Conservation (phyloP, 164 flowering plant species). For the Piper longum region DNA sequence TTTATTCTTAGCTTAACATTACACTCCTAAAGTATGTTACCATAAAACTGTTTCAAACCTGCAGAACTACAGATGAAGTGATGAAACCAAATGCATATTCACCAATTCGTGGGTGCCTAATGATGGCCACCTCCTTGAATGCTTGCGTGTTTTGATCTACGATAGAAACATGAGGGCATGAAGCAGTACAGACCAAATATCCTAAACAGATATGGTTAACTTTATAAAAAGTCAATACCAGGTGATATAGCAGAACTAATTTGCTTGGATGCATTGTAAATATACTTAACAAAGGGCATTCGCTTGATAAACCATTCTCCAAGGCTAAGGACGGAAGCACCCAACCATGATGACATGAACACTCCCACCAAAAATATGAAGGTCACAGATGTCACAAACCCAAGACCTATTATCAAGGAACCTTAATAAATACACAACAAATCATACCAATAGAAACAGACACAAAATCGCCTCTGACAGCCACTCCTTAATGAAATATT, state of each 20-base stretch:
- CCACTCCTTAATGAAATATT: too few species aligned
- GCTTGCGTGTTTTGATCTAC: conserved; percentile 84
- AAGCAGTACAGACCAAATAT: not conserved
- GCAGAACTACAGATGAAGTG: conserved; percentile 60
- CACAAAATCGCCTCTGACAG: too few species aligned
- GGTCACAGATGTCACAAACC: conserved; percentile 59
- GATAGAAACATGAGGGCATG: conserved; percentile 1
- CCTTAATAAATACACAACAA: not conserved
- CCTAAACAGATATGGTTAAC: not conserved
- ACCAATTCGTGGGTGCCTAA: conserved; percentile 86
- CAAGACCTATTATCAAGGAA: conserved; percentile 37
- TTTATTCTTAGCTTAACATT: not conserved
- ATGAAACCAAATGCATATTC: conserved; percentile 95
- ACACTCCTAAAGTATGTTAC: too few species aligned
- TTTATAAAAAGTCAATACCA: conserved; percentile 19
- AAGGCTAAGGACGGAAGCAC: conserved; percentile 55
- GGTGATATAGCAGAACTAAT: conserved; percentile 76
- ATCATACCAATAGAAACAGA: not conserved
- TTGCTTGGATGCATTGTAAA: conserved; percentile 73
- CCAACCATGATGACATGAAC: conserved; percentile 82
- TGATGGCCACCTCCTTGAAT: conserved; percentile 87
- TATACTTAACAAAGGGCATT: conserved; percentile 77
- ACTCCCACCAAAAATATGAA: conserved; percentile 77
- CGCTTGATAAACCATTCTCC: conserved; percentile 80
- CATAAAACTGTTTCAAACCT: conserved; percentile 20